Conservation (phyloP, 1,139 yeast species). For the Geotrichum carabidarum region DNA sequence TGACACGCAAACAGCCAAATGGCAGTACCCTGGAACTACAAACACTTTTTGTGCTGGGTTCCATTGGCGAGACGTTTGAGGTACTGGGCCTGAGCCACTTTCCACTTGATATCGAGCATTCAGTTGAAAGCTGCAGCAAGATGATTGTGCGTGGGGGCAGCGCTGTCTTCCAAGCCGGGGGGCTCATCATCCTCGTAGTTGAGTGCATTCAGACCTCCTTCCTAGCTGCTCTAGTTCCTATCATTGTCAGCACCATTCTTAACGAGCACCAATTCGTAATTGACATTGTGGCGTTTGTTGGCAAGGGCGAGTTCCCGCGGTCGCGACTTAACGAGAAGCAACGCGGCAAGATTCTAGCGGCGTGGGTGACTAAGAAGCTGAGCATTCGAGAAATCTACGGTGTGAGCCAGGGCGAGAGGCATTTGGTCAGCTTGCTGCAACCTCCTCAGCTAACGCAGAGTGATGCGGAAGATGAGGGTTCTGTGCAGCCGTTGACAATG, state of each 20-base stretch:
- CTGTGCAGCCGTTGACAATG: background rate
- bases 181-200: slow-evolving; percentile 68
- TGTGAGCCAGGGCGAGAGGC: slow-evolving; percentile 31
- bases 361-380: slow-evolving; percentile 49
- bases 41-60: slow-evolving; percentile 78
- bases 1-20: slow-evolving; percentile 41
- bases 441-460: background rate
- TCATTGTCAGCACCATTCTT: slow-evolving; percentile 70
- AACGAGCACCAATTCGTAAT: slow-evolving; percentile 77
- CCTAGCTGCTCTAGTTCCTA: slow-evolving; percentile 73
- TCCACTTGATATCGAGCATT: slow-evolving; percentile 74
- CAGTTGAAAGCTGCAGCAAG: slow-evolving; percentile 63
- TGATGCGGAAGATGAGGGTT: background rate
- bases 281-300: slow-evolving; percentile 79
- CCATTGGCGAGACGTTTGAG: slow-evolving; percentile 84
- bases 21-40: slow-evolving; percentile 54
- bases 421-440: slow-evolving; percentile 25
- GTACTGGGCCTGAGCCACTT: slow-evolving; percentile 87
- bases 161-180: slow-evolving; percentile 79
- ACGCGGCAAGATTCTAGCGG: slow-evolving; percentile 58
- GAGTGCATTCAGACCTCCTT: slow-evolving; percentile 44
- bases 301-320: slow-evolving; percentile 56
- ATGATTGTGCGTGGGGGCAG: slow-evolving; percentile 52
- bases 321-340: slow-evolving; percentile 73
- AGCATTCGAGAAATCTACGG: slow-evolving; percentile 36